Conservation (phyloP, 2,329 filamentous ascomycete species). For the Trichoderma semiorbis region DNA sequence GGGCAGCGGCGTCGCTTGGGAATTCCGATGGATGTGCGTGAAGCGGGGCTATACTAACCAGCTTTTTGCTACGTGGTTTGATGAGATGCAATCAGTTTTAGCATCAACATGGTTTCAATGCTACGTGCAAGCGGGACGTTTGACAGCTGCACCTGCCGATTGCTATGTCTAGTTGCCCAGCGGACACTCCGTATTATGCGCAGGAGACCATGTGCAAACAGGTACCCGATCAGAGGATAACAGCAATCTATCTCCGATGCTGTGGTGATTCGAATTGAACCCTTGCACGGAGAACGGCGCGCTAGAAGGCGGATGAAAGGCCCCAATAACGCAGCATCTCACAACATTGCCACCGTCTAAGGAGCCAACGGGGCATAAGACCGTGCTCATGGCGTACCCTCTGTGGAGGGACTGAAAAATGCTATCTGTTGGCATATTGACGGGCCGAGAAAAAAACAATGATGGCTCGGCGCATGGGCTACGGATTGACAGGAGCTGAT, state of each 20-base stretch:
- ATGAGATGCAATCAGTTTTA: neutral
- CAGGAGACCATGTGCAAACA: neutral
- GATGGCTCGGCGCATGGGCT: neutral
- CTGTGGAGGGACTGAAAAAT: neutral
- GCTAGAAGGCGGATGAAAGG: neutral
- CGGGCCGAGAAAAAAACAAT: neutral
- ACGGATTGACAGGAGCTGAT: neutral
- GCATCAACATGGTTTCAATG: neutral
- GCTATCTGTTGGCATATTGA: neutral
- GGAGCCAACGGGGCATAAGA: neutral
- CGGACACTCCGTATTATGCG: neutral
- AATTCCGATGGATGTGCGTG: neutral
- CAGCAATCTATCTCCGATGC: neutral
- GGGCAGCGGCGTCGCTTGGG: neutral
- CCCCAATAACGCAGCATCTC: neutral
- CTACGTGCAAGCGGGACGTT: neutral
- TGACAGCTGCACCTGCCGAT: neutral
- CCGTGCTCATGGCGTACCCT: neutral
- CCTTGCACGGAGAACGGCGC: neutral
- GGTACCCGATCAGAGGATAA: neutral
- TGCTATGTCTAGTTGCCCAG: neutral
- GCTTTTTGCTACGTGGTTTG: neutral
- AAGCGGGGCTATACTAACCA: slow-evolving; percentile 8
- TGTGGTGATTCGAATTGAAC: neutral
- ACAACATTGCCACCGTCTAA: neutral